Evolutionary conservation across 2,329 filamentous ascomycete genomes (phyloP).

Genomic region (Ustulina deusta): DNA sequence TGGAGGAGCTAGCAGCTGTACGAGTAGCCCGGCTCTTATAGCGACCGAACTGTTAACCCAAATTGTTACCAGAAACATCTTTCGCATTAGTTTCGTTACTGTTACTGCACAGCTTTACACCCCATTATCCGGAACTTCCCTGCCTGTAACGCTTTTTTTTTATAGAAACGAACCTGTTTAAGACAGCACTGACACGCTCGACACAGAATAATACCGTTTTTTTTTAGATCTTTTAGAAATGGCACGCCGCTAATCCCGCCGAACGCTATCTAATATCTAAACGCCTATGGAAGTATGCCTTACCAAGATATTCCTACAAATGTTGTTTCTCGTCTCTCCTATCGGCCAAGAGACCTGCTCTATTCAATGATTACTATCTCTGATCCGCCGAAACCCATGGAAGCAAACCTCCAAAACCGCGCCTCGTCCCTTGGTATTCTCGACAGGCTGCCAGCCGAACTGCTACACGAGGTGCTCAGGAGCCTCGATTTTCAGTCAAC

Average conservation of each 20-base stretch:
- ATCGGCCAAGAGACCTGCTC: slow-evolving; percentile 26
- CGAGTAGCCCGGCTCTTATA: slow-evolving; percentile 6
- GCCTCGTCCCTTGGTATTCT: slow-evolving; percentile 30
- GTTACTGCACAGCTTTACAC: slow-evolving; percentile 8
- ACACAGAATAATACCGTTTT: slow-evolving; percentile 11
- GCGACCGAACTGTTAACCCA: slow-evolving; percentile 8
- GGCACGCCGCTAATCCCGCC: slow-evolving; percentile 5
- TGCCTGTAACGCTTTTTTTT: background rate
- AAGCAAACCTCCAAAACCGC: slow-evolving; percentile 20
- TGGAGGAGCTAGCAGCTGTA: background rate
- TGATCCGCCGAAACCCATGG: slow-evolving; percentile 24
- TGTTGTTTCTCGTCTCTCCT: slow-evolving; percentile 28
- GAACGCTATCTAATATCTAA: slow-evolving; percentile 22
- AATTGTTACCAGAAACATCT: slow-evolving; percentile 7
- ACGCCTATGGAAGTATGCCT: slow-evolving; percentile 22
- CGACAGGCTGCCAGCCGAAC: slow-evolving; percentile 27
- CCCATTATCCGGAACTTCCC: background rate
- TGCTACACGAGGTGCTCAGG: slow-evolving; percentile 24
- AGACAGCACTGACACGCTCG: slow-evolving; percentile 6
- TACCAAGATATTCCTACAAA: slow-evolving; percentile 21
- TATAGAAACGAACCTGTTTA: background rate
- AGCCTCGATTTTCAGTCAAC: slow-evolving; percentile 22
- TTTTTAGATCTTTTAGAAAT: background rate
- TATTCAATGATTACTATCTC: slow-evolving; percentile 31
- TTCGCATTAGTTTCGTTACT: slow-evolving; percentile 5